These are phyloP conservation scores for Ricinus communis DNA, from an alignment of 345 rosid species.

Conservation along the genomic window DNA sequence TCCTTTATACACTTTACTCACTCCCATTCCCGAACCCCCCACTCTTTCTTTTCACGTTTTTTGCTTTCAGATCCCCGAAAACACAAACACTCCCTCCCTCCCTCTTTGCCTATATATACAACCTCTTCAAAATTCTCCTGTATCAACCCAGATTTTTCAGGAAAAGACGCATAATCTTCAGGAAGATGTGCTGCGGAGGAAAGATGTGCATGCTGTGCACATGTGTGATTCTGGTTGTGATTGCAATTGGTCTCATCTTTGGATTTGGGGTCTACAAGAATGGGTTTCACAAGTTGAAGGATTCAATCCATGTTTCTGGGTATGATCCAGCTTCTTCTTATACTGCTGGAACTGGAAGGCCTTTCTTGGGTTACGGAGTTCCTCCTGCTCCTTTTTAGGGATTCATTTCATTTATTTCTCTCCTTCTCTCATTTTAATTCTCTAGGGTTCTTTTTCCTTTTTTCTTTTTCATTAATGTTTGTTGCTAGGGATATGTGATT, in stretches of 20 bases:
- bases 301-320: slow-evolving; percentile 49
- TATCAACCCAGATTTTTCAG: background rate
- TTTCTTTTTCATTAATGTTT: background rate
- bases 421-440: too few relatives aligned
- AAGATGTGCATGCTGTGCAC: slow-evolving; percentile 71
- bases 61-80: background rate
- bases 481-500: slow-evolving; percentile 5
- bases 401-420: background rate
- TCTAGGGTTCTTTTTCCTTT: background rate
- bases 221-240: slow-evolving; percentile 65
- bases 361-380: slow-evolving; percentile 47
- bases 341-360: slow-evolving; percentile 31
- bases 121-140: background rate
- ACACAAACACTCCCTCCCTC: too few relatives aligned
- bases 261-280: slow-evolving; percentile 85
- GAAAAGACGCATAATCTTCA: too few relatives aligned
- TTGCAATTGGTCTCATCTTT: slow-evolving; percentile 64
- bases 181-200: slow-evolving; percentile 77
- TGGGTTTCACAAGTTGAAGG: slow-evolving; percentile 75
- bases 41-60: background rate
- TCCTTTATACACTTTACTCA: background rate
- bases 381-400: slow-evolving; percentile 19
- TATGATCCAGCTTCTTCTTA: slow-evolving; percentile 13
- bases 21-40: background rate
- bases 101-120: background rate